A percentile compares a stretch with the other conserved stretches of the same genome.
phyloP scores from a whole-genome alignment of 2,329 filamentous ascomycete species.

The Raffaelea ambrosiae region DNA sequence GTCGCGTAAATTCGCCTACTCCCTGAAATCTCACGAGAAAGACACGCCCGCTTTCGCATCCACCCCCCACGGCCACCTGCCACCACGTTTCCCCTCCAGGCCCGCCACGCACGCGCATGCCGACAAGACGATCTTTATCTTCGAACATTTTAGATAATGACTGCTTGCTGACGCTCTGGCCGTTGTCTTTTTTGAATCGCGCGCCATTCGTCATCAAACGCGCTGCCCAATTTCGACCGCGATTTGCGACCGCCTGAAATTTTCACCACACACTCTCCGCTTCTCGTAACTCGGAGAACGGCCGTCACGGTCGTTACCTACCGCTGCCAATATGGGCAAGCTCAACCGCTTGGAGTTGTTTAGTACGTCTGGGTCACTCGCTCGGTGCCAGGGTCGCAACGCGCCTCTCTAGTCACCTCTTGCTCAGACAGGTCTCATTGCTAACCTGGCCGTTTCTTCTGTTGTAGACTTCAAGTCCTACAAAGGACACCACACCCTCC shows the following conservation, averaged over 20 bases:
- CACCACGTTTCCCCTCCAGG: neutral
- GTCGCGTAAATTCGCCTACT: constrained; percentile 5
- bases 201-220: neutral
- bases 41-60: neutral
- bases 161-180: neutral
- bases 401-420: no score
- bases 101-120: neutral
- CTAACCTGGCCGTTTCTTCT: neutral
- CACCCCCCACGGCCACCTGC: neutral
- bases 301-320: constrained; percentile 6
- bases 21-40: neutral
- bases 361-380: constrained; percentile 48
- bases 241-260: neutral
- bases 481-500: constrained; percentile 87
- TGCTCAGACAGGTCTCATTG: no score
- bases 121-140: neutral
- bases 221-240: neutral
- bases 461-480: constrained; percentile 93
- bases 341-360: constrained; percentile 89
- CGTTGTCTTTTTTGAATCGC: neutral
- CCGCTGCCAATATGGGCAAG: constrained; percentile 65
- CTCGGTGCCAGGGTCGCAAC: neutral
- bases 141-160: neutral
- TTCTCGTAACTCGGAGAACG: neutral
- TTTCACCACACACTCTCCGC: neutral